Percentiles rank a stretch among this genome's conserved stretches.
Evolutionary conservation across 495 filamentous ascomycete species (phyloP).

Genomic region (Neurospora tetraspora): DNA sequence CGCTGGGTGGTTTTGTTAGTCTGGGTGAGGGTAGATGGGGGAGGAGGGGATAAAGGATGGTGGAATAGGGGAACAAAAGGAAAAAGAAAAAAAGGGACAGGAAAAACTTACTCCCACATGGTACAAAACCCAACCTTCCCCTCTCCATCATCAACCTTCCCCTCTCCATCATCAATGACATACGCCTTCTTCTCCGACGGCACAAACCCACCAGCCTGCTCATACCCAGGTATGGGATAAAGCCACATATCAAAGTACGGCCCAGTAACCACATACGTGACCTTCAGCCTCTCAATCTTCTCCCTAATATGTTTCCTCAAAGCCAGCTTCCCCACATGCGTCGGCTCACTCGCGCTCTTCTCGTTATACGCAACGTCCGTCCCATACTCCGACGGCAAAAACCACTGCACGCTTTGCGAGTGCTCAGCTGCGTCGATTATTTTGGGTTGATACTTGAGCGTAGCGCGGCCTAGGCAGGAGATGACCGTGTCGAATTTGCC

Average conservation of each 20-base stretch:
- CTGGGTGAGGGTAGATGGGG: not conserved
- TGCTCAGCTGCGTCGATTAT: constrained; percentile 49
- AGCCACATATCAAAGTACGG: constrained; percentile 62
- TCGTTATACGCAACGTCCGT: constrained; percentile 60
- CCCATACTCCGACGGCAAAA: constrained; percentile 65
- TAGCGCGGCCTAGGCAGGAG: constrained; percentile 51
- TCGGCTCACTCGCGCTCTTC: constrained; percentile 48
- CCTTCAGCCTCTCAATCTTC: constrained; percentile 41
- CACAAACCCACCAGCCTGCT: constrained; percentile 44
- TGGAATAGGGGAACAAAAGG: not conserved
- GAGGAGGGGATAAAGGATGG: too few relatives aligned
- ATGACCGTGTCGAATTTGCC: constrained; percentile 50
- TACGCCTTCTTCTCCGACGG: constrained; percentile 44
- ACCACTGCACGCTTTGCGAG: constrained; percentile 47
- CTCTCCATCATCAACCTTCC: constrained; percentile 43
- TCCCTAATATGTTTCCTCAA: constrained; percentile 49
- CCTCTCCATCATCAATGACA: constrained; percentile 42
- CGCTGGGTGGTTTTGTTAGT: constrained; percentile 29
- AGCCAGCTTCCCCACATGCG: constrained; percentile 60
- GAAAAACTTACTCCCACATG: constrained; percentile 51
- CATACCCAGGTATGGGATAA: constrained; percentile 21
- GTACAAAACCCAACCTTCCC: constrained; percentile 54
- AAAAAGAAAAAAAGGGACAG: not conserved
- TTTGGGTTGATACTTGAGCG: constrained; percentile 47
- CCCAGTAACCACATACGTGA: constrained; percentile 60